Conservation (phyloP, 2,329 filamentous ascomycete genomes). For the Endoconidiophora polonica region DNA sequence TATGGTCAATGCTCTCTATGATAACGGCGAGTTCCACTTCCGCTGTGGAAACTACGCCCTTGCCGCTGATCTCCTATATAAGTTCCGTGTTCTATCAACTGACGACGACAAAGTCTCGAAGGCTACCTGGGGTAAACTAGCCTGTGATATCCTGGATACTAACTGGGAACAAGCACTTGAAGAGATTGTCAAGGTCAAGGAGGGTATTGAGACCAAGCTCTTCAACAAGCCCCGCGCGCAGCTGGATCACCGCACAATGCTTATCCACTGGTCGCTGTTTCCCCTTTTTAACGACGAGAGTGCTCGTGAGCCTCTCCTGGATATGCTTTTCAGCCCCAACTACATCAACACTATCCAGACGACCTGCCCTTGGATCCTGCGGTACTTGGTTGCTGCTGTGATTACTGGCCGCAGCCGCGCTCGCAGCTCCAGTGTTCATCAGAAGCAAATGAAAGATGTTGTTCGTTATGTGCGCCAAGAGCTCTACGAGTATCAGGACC, state of each 20-base stretch:
- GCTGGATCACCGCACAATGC: constrained; percentile 89
- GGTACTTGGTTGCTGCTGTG: constrained; percentile 85
- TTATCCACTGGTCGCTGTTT: constrained; percentile 97
- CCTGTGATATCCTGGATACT: constrained; percentile 82
- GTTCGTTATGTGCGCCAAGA: constrained; percentile 93
- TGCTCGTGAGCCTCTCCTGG: constrained; percentile 77
- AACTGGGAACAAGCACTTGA: constrained; percentile 93
- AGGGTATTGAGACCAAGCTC: constrained; percentile 81
- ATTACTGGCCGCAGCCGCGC: constrained; percentile 76
- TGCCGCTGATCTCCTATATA: constrained; percentile 84
- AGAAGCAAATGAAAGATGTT: constrained; percentile 97
- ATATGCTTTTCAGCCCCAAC: constrained; percentile 89
- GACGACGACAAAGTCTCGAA: constrained; percentile 95
- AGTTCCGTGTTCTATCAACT: constrained; percentile 94
- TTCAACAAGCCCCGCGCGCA: constrained; percentile 94
- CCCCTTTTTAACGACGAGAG: constrained; percentile 96
- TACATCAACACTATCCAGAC: constrained; percentile 99
- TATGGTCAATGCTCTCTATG: constrained; percentile 91
- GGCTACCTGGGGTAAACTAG: constrained; percentile 95
- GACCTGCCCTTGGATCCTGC: constrained; percentile 86
- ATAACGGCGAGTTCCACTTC: constrained; percentile 95
- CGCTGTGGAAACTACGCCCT: constrained; percentile 86
- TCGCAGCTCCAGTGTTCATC: constrained; percentile 72
- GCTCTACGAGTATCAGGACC: constrained; percentile 92
- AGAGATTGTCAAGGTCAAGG: constrained; percentile 78